Evolutionary conservation across 2,329 filamentous ascomycete species (phyloP).

Genomic region (Pseudogymnoascus sp.): DNA sequence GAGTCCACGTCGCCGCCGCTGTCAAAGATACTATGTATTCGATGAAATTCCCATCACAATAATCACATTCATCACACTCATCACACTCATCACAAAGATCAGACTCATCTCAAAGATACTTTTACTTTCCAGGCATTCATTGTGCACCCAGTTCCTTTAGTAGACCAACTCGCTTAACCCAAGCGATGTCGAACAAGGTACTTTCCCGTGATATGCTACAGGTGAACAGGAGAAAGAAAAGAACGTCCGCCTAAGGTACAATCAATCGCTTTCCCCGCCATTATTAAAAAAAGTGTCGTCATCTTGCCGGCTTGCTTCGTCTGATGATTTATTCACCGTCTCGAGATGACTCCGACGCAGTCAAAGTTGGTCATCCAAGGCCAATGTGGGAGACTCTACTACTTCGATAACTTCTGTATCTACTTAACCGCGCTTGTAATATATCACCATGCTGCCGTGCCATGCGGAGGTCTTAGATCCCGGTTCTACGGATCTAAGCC

Average conservation of each 20-base stretch:
- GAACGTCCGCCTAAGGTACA: neutral
- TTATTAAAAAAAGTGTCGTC: neutral
- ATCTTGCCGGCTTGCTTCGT: neutral
- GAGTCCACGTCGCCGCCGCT: neutral
- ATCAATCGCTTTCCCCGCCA: no score
- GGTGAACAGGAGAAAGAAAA: neutral
- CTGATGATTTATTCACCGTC: neutral
- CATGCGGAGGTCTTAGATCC: conserved; percentile 13
- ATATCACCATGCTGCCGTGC: conserved; percentile 11
- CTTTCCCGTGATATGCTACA: neutral
- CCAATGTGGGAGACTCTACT: neutral
- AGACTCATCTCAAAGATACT: neutral
- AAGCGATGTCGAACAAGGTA: neutral
- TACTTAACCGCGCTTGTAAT: conserved; percentile 13
- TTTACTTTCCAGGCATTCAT: neutral
- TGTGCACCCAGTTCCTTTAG: neutral
- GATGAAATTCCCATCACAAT: neutral
- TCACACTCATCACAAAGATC: no score
- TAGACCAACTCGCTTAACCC: neutral
- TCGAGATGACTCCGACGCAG: neutral
- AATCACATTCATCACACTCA: no score
- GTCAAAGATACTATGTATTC: neutral
- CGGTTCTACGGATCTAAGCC: conserved; percentile 12
- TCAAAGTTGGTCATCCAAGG: neutral
- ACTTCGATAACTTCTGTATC: conserved; percentile 8